phyloP scores from a whole-genome alignment of 768 basidiomycete species.

The Rhodotorula kratochvilovae region DNA sequence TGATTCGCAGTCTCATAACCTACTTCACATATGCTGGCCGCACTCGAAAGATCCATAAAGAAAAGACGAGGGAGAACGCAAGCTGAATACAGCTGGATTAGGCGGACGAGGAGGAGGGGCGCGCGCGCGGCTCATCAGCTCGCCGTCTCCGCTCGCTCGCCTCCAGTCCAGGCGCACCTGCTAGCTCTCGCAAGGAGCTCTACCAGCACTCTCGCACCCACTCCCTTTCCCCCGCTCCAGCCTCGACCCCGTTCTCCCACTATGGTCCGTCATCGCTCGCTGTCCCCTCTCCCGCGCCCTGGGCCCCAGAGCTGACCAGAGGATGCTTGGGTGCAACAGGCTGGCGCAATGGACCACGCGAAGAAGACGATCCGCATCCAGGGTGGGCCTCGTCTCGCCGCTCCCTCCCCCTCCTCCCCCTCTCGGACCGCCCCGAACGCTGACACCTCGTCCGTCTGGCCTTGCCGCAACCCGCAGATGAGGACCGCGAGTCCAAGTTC shows the following conservation, averaged over 20 bases:
- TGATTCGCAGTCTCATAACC: no score
- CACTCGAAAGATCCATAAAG: no score
- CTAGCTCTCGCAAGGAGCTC: no score
- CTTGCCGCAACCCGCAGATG: slow-evolving; percentile 21
- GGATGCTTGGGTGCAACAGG: slow-evolving; percentile 8
- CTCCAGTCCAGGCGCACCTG: no score
- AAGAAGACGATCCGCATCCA: slow-evolving; percentile 42
- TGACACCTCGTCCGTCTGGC: background rate
- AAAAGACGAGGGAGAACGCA: no score
- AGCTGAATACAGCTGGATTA: no score
- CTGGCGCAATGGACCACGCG: slow-evolving; percentile 44
- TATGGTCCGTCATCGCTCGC: slow-evolving; percentile 18
- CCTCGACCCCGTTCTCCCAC: background rate
- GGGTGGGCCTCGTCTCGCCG: slow-evolving; percentile 18
- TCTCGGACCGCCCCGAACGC: background rate
- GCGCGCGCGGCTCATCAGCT: no score
- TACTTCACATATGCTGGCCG: no score
- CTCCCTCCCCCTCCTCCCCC: background rate
- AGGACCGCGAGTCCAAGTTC: slow-evolving; percentile 53
- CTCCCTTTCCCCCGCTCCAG: background rate
- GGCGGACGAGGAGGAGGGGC: no score
- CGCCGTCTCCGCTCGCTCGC: no score
- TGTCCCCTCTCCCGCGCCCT: background rate
- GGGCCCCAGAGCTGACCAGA: background rate
- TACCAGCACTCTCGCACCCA: background rate